Conservation (phyloP, 148 eudicot genomes). For the Agrostemma githago region DNA sequence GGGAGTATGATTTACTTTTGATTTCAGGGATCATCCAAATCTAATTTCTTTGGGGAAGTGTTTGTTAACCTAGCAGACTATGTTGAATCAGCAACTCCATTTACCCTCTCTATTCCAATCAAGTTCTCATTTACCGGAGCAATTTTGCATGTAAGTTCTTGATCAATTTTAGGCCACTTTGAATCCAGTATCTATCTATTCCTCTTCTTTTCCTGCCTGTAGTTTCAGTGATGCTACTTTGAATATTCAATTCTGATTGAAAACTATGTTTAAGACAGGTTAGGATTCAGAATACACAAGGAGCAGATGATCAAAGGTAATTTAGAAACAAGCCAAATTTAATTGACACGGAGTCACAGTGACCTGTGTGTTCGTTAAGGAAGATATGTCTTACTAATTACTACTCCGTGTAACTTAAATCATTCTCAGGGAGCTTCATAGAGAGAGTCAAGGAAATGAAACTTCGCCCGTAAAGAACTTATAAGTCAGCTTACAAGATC, state of each 20-base stretch:
- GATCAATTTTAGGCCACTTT: not conserved
- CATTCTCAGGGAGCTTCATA: constrained; percentile 31
- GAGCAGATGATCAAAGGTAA: constrained; percentile 60
- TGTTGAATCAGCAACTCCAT: constrained; percentile 51
- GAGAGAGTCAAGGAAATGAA: constrained; percentile 39
- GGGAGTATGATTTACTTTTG: not conserved
- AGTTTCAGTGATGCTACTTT: not conserved
- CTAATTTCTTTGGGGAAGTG: constrained; percentile 74
- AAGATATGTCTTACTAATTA: constrained; percentile 8
- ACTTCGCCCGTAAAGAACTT: constrained; percentile 15
- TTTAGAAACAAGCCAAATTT: not conserved
- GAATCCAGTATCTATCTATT: not conserved
- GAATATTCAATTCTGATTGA: constrained; percentile 13
- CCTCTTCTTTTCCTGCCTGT: not conserved
- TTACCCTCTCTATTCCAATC: constrained; percentile 60
- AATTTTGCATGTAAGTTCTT: constrained; percentile 59
- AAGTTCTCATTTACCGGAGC: constrained; percentile 50
- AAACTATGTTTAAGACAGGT: constrained; percentile 47
- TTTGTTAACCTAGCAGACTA: constrained; percentile 68
- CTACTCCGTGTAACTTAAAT: not conserved
- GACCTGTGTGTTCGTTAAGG: not conserved
- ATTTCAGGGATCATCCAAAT: constrained; percentile 77
- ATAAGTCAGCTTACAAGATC: constrained; percentile 37
- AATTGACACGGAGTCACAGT: not conserved
- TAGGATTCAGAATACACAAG: constrained; percentile 59